Evolutionary conservation across 2,329 filamentous ascomycete species (phyloP).

Genomic region (Pestalotiopsis sp.): DNA sequence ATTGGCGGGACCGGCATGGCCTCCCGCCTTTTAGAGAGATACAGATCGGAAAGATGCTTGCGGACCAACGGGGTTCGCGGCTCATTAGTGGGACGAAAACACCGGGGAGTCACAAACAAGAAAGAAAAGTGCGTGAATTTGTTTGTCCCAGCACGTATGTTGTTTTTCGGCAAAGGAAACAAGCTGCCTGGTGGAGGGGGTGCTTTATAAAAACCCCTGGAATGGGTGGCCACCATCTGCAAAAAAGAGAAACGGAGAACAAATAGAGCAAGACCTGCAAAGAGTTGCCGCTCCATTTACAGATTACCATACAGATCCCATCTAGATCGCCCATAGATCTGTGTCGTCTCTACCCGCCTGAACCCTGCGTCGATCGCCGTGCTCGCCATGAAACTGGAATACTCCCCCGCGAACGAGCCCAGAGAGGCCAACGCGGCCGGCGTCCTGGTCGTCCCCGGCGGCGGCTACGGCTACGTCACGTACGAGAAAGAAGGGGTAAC

Average conservation of each 20-base stretch:
- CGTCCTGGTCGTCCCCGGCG: slow-evolving; percentile 26
- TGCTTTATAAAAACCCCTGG: neutral
- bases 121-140: neutral
- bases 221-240: neutral
- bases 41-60: neutral
- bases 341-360: neutral
- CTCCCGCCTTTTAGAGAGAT: neutral
- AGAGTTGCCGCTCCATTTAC: neutral
- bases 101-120: neutral
- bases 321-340: neutral
- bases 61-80: neutral
- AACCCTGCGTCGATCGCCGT: neutral
- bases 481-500: slow-evolving; percentile 22
- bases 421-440: slow-evolving; percentile 13
- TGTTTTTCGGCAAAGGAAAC: neutral
- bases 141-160: neutral
- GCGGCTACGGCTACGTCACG: slow-evolving; percentile 25
- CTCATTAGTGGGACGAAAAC: neutral
- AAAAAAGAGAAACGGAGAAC: neutral
- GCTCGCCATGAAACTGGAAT: neutral
- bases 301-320: neutral
- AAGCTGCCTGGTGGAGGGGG: neutral
- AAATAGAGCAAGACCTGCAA: neutral
- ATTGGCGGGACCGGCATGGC: neutral
- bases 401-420: neutral